Evolutionary conservation across 257 asterid genomes (phyloP), one percentile per base, ranked within the genome.

Genomic region (Prunella vulgaris): DNA sequence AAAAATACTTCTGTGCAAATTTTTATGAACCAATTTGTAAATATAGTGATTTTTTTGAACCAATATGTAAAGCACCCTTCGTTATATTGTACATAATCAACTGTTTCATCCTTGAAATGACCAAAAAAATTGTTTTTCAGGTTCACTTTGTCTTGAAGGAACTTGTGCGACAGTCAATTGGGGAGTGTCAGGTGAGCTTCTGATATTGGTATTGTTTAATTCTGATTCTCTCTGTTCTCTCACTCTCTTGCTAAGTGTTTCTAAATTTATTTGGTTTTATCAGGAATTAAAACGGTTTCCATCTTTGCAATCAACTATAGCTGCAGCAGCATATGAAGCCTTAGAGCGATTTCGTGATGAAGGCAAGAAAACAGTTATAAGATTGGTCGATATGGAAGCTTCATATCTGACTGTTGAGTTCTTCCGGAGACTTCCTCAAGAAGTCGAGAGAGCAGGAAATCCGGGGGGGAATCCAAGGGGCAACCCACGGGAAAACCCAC

Each of bases 261-360:
- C 71, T 74, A 63, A 64, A 53, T 30, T 77, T 63, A 52, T 49
- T 7, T 27, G 51, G 72, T n/a, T n/a, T n/a, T n/a, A 48, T 57
- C 83, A 91, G 96, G 98, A 92, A 76, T 77, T 92, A 82, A 92
- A 79, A 73, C 86, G 97, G 71, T 92, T 92, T 80, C 98, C 98
- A 61, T 75, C 86, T 59, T 76, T 92, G 79, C 97, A 92, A 81
- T 28, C 92, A 30, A 61, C 93, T 60, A 89, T 92, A 75, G 97
- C 95, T 66, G 93, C 74, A 20, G 95, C 96, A 48, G 81, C 98
- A 35, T 81, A 77, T 69, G 93, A 92, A 79, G 79, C 98, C 22
- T 68, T 92, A 78, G 98, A 92, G 64, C 85, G 63, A 71, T 92
- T 87, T 64, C 95, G 95, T n/a, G 98, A 80, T 21, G 92, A 89